Evolutionary conservation across 441 rosid genomes (phyloP), one percentile per base, ranked within the genome.

Genomic region (Manihot esculenta): DNA sequence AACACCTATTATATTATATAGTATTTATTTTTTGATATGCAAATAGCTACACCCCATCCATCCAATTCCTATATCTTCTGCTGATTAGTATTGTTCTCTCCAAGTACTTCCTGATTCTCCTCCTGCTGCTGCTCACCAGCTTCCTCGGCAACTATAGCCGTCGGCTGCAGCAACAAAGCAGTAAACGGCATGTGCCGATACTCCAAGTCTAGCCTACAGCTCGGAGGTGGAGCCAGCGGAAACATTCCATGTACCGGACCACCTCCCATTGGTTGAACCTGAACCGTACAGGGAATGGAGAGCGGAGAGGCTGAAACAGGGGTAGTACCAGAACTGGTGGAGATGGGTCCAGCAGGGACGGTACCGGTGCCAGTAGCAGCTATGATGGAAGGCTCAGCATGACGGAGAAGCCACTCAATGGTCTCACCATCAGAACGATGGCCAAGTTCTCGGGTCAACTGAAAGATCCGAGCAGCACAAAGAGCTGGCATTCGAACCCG

Each of bases 401-500:
- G 82, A 14, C 80, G 84, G 72, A 89, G 91, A 17, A 87, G 86
- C 92, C 96, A 90, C 74, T 88, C 89, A 23, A 88, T 80, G 35
- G 90, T 90, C 85, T 88, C 89, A 5, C 91, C 90, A 38, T 90
- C 87, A 15, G 93, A 84, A n/a, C 86, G 83, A 76, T 83, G 90
- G 71, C 92, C 93, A 42, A 90, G 93, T 66, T 90, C 93, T 51
- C 86, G 82, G 57, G 93, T 90, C 9, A 87, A 77, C 82, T 90
- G 93, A 54, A 90, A 90, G 72, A 88, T 80, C 73, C 90, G 72
- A 61, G 93, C 91, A 17, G 91, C 93, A 68, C 87, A 80, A 21
- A 88, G 81, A 0, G 91, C 83, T 0, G 91, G 90, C 85, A 88
- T 82, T 71, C 93, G 86, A 5, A 90, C 85, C 5, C 93, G 83